phyloP scores from a whole-genome alignment of 2,329 filamentous ascomycete species.

The Aplosporella prunicola region DNA sequence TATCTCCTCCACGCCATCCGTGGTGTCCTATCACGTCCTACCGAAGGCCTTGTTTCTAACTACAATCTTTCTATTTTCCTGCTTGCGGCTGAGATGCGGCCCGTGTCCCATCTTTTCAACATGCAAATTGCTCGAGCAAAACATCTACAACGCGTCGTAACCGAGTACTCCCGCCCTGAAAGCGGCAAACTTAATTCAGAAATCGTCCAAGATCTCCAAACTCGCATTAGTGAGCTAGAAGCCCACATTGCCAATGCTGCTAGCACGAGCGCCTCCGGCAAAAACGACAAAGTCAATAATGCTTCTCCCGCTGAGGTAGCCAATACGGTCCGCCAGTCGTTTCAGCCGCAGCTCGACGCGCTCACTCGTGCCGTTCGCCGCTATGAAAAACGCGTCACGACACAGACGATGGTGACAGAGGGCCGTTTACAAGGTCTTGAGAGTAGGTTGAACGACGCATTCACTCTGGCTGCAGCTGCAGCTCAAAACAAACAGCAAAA shows the following conservation, averaged over 20 bases:
- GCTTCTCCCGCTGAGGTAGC: slow-evolving; percentile 26
- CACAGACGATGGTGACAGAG: slow-evolving; percentile 68
- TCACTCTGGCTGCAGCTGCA: slow-evolving; percentile 71
- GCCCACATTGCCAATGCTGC: slow-evolving; percentile 39
- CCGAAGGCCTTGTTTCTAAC: slow-evolving; percentile 80
- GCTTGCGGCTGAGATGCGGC: slow-evolving; percentile 75
- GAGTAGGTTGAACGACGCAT: slow-evolving; percentile 61
- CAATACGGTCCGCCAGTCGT: slow-evolving; percentile 50
- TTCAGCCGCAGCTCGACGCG: slow-evolving; percentile 78
- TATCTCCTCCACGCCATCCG: slow-evolving; percentile 76
- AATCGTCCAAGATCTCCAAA: slow-evolving; percentile 16
- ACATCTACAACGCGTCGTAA: slow-evolving; percentile 67
- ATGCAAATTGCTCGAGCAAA: slow-evolving; percentile 71
- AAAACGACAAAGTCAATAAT: slow-evolving; percentile 17
- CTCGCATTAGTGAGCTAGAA: slow-evolving; percentile 62
- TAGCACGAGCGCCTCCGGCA: slow-evolving; percentile 19
- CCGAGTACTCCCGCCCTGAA: slow-evolving; percentile 10
- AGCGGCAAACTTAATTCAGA: slow-evolving; percentile 19
- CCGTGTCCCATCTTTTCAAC: slow-evolving; percentile 70
- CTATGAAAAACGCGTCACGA: slow-evolving; percentile 79
- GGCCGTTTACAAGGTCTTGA: slow-evolving; percentile 64
- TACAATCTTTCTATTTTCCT: slow-evolving; percentile 90
- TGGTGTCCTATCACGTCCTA: slow-evolving; percentile 68
- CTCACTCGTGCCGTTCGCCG: slow-evolving; percentile 79
- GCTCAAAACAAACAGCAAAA: slow-evolving; percentile 30